These are phyloP conservation scores for Poterioochromonas sp. DNA, from an alignment of 352 stramenopile genomes.

Conservation along the genomic window DNA sequence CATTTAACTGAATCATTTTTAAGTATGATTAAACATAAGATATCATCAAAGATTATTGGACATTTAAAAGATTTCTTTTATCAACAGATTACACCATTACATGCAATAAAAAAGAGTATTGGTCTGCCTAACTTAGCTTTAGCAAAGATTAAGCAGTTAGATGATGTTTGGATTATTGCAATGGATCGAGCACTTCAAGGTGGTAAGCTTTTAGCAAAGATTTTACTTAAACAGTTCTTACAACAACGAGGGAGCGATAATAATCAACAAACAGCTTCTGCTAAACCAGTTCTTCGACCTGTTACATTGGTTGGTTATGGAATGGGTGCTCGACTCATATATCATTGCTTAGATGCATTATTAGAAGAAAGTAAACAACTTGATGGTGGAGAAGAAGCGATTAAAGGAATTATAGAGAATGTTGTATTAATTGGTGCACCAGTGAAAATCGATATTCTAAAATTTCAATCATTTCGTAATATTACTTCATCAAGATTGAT, in stretches of 20 bases:
- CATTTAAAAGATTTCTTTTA: slow-evolving; percentile 3
- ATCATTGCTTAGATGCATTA: slow-evolving; percentile 72
- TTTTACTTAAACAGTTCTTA: slow-evolving; percentile 50
- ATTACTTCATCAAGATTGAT: slow-evolving; percentile 53
- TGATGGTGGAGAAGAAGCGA: not conserved
- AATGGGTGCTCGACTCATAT: slow-evolving; percentile 74
- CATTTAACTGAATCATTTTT: not conserved
- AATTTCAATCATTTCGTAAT: slow-evolving; percentile 58
- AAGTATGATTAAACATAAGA: not conserved
- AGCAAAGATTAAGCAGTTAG: slow-evolving; percentile 60
- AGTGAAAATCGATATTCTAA: slow-evolving; percentile 51
- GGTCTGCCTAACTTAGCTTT: slow-evolving; percentile 58
- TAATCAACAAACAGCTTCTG: not conserved
- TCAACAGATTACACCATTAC: not conserved
- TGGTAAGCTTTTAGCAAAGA: slow-evolving; percentile 61
- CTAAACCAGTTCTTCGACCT: slow-evolving; percentile 42
- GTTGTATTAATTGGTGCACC: slow-evolving; percentile 70
- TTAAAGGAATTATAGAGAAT: slow-evolving; percentile 66
- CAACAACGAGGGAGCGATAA: slow-evolving; percentile 34
- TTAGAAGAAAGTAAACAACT: slow-evolving; percentile 46
- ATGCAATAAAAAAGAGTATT: not conserved
- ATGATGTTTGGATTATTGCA: slow-evolving; percentile 66
- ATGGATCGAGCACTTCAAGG: slow-evolving; percentile 63
- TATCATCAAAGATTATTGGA: not conserved
- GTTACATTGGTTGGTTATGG: slow-evolving; percentile 75